Conservation (phyloP, 805 yeast species). For the Suhomyces prunicola region DNA sequence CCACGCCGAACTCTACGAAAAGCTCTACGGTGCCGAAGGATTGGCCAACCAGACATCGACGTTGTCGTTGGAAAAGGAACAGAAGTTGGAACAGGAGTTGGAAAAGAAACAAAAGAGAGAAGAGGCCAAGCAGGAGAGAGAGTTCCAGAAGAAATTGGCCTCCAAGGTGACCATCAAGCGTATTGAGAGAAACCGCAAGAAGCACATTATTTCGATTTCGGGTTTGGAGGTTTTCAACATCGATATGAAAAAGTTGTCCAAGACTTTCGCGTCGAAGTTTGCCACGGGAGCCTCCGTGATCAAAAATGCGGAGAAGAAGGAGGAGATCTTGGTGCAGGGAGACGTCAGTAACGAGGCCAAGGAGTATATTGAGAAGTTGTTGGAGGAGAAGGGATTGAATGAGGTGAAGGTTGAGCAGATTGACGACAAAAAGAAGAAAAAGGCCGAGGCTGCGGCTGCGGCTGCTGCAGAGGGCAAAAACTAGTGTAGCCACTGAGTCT, state of each 20-base stretch:
- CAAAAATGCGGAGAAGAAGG: slow-evolving; percentile 86
- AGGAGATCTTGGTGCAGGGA: slow-evolving; percentile 90
- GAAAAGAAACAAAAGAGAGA: slow-evolving; percentile 84
- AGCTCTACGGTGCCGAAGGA: slow-evolving; percentile 60
- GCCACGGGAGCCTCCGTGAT: slow-evolving; percentile 95
- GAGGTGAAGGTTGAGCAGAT: slow-evolving; percentile 87
- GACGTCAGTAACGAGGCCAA: slow-evolving; percentile 93
- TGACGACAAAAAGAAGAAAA: slow-evolving; percentile 76
- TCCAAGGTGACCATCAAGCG: slow-evolving; percentile 80
- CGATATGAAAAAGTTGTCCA: slow-evolving; percentile 86
- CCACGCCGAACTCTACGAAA: slow-evolving; percentile 53
- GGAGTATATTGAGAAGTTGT: slow-evolving; percentile 61
- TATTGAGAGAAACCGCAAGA: slow-evolving; percentile 86
- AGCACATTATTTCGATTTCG: slow-evolving; percentile 78
- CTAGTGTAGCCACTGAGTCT: background rate
- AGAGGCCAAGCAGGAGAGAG: slow-evolving; percentile 81
- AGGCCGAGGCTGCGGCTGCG: slow-evolving; percentile 11
- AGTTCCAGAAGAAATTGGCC: slow-evolving; percentile 70
- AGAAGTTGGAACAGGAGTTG: slow-evolving; percentile 74
- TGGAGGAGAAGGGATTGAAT: slow-evolving; percentile 77
- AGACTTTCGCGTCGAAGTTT: slow-evolving; percentile 88
- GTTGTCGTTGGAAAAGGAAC: slow-evolving; percentile 73
- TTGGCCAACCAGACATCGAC: slow-evolving; percentile 56
- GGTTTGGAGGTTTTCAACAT: slow-evolving; percentile 87
- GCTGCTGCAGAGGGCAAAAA: slow-evolving; percentile 1